Conservation (phyloP, 2,329 filamentous ascomycete genomes). For the Phyllosticta paracitricarpa region DNA sequence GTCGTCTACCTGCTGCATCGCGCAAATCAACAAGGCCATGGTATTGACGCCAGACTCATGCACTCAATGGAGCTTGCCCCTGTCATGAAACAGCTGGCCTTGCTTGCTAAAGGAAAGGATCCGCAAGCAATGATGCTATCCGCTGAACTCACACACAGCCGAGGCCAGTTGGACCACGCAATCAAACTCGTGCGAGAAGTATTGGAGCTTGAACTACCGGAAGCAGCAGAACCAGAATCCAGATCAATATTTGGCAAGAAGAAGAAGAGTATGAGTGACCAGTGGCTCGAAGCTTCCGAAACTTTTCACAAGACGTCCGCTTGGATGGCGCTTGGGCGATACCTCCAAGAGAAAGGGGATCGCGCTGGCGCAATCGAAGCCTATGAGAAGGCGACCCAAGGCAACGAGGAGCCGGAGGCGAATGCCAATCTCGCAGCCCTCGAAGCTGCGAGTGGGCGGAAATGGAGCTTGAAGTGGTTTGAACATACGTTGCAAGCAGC, state of each 20-base stretch:
- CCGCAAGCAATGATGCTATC: background rate
- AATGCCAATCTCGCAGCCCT: conserved; percentile 28
- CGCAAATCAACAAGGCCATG: background rate
- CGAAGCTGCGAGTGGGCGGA: conserved; percentile 11
- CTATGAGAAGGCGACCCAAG: conserved; percentile 26
- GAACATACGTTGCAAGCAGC: conserved; percentile 37
- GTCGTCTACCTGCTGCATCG: background rate
- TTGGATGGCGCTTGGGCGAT: background rate
- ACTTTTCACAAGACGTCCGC: background rate
- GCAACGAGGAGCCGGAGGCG: conserved; percentile 35
- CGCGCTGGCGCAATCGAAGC: conserved; percentile 18
- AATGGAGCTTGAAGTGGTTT: conserved; percentile 29
- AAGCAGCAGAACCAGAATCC: background rate
- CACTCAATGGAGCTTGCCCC: background rate
- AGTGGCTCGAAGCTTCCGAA: background rate
- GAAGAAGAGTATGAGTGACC: background rate
- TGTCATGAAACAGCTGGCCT: background rate
- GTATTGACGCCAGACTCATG: background rate
- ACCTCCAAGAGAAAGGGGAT: background rate
- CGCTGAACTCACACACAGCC: background rate
- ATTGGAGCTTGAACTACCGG: background rate
- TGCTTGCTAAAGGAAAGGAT: background rate
- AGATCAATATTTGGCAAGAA: background rate
- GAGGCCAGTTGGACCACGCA: background rate
- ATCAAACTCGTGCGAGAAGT: background rate